Conservation (phyloP, 1,284 basidiomycete genomes). For the Ganoderma multipileum region DNA sequence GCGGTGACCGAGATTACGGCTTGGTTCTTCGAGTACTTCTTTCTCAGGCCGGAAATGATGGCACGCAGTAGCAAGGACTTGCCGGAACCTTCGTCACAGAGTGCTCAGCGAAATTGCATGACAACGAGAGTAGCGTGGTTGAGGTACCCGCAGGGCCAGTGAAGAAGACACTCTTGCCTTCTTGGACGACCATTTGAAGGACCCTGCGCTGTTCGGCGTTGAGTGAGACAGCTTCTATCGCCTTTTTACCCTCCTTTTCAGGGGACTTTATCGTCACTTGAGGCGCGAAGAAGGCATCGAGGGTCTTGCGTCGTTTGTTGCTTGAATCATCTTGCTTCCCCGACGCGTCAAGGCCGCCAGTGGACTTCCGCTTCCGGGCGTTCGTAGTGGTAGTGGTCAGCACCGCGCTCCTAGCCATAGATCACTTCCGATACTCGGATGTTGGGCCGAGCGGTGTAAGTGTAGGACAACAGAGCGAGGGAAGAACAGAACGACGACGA, state of each 20-base stretch:
- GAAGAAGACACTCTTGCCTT: conserved; percentile 57
- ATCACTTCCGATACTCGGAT: too few relatives aligned
- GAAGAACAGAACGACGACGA: neutral
- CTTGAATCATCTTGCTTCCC: conserved; percentile 39
- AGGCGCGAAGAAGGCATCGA: conserved; percentile 54
- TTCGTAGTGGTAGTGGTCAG: conserved; percentile 28
- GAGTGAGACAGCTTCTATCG: conserved; percentile 43
- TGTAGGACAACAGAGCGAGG: neutral
- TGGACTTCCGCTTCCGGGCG: conserved; percentile 51
- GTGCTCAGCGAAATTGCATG: neutral
- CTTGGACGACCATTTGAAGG: conserved; percentile 53
- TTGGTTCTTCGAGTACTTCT: conserved; percentile 52
- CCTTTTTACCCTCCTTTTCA: conserved; percentile 40
- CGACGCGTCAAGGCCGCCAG: conserved; percentile 34
- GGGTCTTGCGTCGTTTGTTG: conserved; percentile 41
- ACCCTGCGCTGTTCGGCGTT: conserved; percentile 53
- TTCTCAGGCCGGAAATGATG: conserved; percentile 59
- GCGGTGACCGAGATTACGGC: conserved; percentile 62
- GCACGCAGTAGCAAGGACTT: conserved; percentile 63
- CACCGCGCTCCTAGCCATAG: conserved; percentile 26
- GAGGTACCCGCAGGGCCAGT: conserved; percentile 57
- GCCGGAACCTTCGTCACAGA: conserved; percentile 51
- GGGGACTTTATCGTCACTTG: conserved; percentile 43
- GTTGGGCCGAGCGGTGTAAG: neutral
- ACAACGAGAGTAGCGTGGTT: neutral